Conservation (phyloP, 345 rosid genomes). For the Ceriops decandra region DNA sequence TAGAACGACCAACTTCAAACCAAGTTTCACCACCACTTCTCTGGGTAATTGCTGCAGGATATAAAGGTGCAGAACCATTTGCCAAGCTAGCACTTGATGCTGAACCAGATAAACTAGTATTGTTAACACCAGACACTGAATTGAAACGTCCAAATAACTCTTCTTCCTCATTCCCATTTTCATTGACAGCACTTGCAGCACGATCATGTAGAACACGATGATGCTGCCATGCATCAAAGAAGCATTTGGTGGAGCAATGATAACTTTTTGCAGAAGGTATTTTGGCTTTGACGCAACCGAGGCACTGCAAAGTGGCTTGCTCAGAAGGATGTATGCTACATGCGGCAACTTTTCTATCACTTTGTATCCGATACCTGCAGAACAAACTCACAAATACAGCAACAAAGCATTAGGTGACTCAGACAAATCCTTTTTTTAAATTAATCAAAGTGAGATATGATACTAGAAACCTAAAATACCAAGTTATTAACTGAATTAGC, state of each 20-base stretch:
- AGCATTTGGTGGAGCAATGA: constrained; percentile 91
- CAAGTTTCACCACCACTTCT: constrained; percentile 87
- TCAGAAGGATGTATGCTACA: constrained; percentile 95
- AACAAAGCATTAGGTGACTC: not conserved
- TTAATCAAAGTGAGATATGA: not conserved
- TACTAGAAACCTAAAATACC: not conserved
- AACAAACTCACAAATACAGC: constrained; percentile 13
- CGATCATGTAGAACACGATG: constrained; percentile 94
- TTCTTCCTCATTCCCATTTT: constrained; percentile 84
- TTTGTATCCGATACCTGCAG: constrained; percentile 87
- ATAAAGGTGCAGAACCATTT: constrained; percentile 68
- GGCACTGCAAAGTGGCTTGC: constrained; percentile 81
- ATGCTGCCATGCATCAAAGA: constrained; percentile 97
- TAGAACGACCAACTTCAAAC: constrained; percentile 87
- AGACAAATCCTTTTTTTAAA: not conserved
- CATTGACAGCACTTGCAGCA: constrained; percentile 75
- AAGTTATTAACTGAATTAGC: no score
- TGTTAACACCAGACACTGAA: constrained; percentile 64
- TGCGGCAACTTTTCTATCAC: constrained; percentile 77
- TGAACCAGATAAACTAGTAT: constrained; percentile 57
- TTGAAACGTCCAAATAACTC: constrained; percentile 81
- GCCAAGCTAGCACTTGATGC: constrained; percentile 57
- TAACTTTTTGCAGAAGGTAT: constrained; percentile 81
- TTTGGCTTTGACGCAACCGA: constrained; percentile 86
- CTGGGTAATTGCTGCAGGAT: constrained; percentile 64